Evolutionary conservation across 2,329 filamentous ascomycete species (phyloP), one percentile per base, ranked within the genome.

Genomic region (Parafenestella ontariensis): DNA sequence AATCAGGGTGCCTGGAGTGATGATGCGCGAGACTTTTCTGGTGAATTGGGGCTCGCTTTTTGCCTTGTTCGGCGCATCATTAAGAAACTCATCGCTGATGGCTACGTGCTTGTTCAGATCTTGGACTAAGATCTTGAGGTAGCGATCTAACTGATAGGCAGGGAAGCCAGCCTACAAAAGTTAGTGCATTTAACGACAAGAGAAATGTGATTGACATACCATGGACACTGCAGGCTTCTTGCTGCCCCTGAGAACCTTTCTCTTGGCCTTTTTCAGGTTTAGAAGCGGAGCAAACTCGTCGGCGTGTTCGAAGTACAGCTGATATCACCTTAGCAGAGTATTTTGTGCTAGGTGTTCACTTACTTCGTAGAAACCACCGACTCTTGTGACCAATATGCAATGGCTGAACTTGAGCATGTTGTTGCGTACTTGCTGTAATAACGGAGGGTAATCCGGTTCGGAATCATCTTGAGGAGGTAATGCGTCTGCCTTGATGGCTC

Each of bases 1-100:
- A 62, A 99, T 96, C 49, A 99, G 81, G 1, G 95, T 99, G 18
- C 95, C 95, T 1, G 95, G 92, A 0, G 95, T 98, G 69, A 99
- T 87, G 64, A 99, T 89, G 52, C 95, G 88, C 17, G 91, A 86
- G 13, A 99, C 92, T 64, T 83, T 87, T 23, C 95, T 89, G 72
- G 96, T 90, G 73, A 95, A 96, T 80, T 94, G 82, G 59, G 94
- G 79, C 3, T 91, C 92, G 13, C 91, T 91, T 71, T 89, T 94
- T 61, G 89, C 79, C 75, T 86, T 91, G 51, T 86, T 86, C 3
- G 87, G 82, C 4, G 85, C 81, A 59, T 87, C 83, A 68, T 95
- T 90, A 17, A 89, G 87, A 66, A 96, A 94, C 74, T 99, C 95
- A 73, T 99, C 94, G 42, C 91, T 92, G 60, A 99, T 89, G 43